Evolutionary conservation across 352 stramenopile species (phyloP), one percentile per base, ranked within the genome.

Genomic region (Pythium sp.): DNA sequence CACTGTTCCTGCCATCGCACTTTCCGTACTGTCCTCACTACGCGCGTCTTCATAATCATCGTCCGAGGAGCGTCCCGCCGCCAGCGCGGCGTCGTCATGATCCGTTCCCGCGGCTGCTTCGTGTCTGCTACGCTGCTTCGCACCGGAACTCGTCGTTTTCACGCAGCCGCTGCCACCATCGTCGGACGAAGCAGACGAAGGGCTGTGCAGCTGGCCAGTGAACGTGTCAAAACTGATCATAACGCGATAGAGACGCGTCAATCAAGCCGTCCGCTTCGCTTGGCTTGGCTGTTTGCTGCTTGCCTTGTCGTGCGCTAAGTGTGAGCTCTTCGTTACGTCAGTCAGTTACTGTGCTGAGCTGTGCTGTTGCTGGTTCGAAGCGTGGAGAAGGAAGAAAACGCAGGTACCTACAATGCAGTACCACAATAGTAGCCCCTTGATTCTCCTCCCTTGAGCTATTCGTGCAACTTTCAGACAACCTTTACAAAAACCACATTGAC

Each of bases 191-290:
- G 47, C 58, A n/a, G 30, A 53, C 32, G 56, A 59, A 18, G 58
- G 49, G 62, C 18, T 58, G 28, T 69, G 51, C 7, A 68, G 49
- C 24, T 72, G 64, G 22, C 68, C 56, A 24, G 64, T 72, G 76
- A 92, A 92, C 43, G 84, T 91, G 76, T 92, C 78, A 43, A 90
- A 91, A 79, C 84, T 91, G 74, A 92, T 92, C 82, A 92, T 92
- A 41, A 14, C 18, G 51, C 49, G 7, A 60, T 30, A 43, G 55
- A 59, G 18, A 38, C 26, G 12, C 24, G 54, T 59, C 53, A 18
- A 18, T 59, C 53, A 15, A 8, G 24, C 22, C 15, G 11, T 28
- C 15, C 12, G 53, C 24, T n/a, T 56, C 28, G 18, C 12, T 14
- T 20, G 2, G 38, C 36, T 43, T 20, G 2, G 38, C 36, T 43